phyloP scores from a whole-genome alignment of 1,284 basidiomycete genomes.

The Pulveroboletus sp. region DNA sequence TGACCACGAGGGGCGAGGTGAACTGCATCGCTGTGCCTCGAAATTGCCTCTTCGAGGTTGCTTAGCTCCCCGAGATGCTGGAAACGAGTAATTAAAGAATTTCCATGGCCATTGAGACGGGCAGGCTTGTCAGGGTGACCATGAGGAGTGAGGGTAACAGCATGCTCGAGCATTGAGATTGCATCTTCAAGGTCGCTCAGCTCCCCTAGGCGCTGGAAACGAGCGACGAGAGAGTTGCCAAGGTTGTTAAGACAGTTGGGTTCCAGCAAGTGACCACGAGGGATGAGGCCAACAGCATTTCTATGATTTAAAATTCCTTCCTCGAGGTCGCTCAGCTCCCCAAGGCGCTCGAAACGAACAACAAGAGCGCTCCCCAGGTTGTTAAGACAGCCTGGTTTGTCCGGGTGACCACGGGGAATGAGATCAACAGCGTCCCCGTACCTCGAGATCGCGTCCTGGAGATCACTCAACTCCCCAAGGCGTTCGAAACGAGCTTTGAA shows the following conservation, averaged over 20 bases:
- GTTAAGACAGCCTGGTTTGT: neutral
- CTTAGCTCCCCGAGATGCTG: neutral
- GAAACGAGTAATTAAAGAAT: neutral
- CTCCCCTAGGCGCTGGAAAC: neutral
- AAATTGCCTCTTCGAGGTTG: neutral
- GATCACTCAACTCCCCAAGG: neutral
- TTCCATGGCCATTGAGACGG: neutral
- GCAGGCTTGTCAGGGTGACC: neutral
- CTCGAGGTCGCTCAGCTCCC: neutral
- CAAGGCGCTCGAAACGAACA: neutral
- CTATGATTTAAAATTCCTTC: neutral
- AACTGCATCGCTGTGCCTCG: neutral
- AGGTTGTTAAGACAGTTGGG: neutral
- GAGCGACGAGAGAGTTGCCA: neutral
- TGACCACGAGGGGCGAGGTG: neutral
- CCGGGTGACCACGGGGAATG: neutral
- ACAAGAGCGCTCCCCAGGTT: neutral
- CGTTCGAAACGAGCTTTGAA: neutral
- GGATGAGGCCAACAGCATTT: neutral
- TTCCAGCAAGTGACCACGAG: neutral
- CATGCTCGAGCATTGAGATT: neutral
- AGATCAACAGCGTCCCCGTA: neutral
- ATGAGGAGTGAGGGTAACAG: neutral
- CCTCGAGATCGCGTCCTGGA: neutral
- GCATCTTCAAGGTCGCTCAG: neutral